Evolutionary conservation across 192 early-diverging fungal genomes (phyloP).

Genomic region (Backusella sp.): DNA sequence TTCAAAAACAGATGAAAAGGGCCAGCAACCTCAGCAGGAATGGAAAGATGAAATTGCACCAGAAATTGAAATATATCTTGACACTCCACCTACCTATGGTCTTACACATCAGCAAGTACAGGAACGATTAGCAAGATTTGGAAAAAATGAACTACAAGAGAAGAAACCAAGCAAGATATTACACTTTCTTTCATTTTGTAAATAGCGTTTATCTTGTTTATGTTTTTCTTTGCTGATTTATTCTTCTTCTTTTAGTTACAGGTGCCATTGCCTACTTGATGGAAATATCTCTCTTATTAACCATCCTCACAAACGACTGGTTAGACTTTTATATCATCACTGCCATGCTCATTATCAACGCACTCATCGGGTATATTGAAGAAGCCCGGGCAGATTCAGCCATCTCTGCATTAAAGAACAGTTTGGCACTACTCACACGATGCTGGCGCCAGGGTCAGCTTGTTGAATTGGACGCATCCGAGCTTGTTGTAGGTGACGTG

Average conservation of each 20-base stretch:
- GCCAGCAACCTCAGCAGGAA: background rate
- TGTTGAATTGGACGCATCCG: constrained; percentile 44
- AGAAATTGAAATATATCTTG: constrained; percentile 52
- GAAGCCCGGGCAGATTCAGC: constrained; percentile 73
- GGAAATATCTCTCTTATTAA: constrained; percentile 52
- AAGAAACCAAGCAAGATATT: constrained; percentile 40
- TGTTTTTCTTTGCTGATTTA: constrained; percentile 5
- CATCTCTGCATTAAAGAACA: constrained; percentile 68
- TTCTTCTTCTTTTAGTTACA: constrained; percentile 39
- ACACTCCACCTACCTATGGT: constrained; percentile 62
- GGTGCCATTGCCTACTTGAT: constrained; percentile 70
- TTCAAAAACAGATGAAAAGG: background rate
- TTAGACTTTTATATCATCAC: constrained; percentile 60
- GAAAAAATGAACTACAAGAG: constrained; percentile 54
- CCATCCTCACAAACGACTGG: constrained; percentile 57
- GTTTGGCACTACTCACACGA: constrained; percentile 61
- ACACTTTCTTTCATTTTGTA: constrained; percentile 48
- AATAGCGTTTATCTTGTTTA: background rate
- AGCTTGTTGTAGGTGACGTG: constrained; percentile 69
- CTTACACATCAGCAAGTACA: constrained; percentile 54
- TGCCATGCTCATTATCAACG: constrained; percentile 60
- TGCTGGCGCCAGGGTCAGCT: constrained; percentile 57
- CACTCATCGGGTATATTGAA: constrained; percentile 69
- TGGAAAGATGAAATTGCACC: constrained; percentile 43
- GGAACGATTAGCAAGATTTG: constrained; percentile 55